phyloP scores from a whole-genome alignment of 1,284 basidiomycete species.

The Apiotrichum brassicae region DNA sequence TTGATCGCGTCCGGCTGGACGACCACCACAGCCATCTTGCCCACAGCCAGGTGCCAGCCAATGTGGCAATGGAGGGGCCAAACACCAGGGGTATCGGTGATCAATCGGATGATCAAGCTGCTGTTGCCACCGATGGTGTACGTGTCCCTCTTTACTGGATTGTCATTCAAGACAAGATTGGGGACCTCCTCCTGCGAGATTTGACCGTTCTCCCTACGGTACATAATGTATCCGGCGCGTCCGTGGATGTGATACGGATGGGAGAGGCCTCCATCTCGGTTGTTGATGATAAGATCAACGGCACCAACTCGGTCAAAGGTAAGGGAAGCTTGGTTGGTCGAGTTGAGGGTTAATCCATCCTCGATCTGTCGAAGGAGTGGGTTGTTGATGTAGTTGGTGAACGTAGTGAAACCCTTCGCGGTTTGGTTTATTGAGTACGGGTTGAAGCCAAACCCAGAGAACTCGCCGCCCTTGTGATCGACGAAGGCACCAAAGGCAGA shows the following conservation, averaged over 20 bases:
- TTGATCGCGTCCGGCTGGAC: background rate
- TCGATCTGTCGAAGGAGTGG: background rate
- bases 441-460: slow-evolving; percentile 24
- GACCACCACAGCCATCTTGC: slow-evolving; percentile 14
- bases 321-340: slow-evolving; percentile 11
- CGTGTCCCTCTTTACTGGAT: slow-evolving; percentile 45
- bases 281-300: slow-evolving; percentile 29
- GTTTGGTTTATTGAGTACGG: slow-evolving; percentile 19
- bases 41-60: slow-evolving; percentile 22
- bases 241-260: slow-evolving; percentile 44
- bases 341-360: background rate
- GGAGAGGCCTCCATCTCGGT: slow-evolving; percentile 30
- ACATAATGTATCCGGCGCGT: slow-evolving; percentile 31
- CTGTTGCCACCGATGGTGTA: slow-evolving; percentile 22
- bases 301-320: slow-evolving; percentile 23
- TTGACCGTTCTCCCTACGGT: slow-evolving; percentile 28
- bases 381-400: slow-evolving; percentile 18
- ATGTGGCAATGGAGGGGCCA: slow-evolving; percentile 29
- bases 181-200: slow-evolving; percentile 16
- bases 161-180: slow-evolving; percentile 11
- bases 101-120: slow-evolving; percentile 24
- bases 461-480: slow-evolving; percentile 7
- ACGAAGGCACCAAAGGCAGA: slow-evolving; percentile 21
- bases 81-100: slow-evolving; percentile 22
- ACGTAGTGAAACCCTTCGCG: slow-evolving; percentile 14